phyloP scores from a whole-genome alignment of 177 flowering plant genomes.

The Telopea speciosissima region DNA sequence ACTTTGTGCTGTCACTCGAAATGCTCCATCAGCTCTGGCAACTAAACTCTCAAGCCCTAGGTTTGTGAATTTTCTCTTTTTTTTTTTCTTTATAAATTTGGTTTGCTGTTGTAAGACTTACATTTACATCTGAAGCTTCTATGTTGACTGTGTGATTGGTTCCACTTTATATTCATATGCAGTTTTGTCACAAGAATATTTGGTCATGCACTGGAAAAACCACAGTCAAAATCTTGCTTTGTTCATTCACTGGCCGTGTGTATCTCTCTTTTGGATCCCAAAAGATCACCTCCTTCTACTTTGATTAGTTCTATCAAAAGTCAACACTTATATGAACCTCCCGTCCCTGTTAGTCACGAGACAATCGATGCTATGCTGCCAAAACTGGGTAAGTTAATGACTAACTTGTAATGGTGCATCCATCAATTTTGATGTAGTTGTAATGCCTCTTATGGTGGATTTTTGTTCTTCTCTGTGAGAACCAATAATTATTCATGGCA shows the following conservation, averaged over 20 bases:
- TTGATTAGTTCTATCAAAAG: constrained; percentile 57
- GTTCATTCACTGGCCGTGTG: constrained; percentile 84
- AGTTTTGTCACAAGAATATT: constrained; percentile 83
- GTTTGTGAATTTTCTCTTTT: constrained; percentile 32
- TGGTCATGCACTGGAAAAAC: constrained; percentile 73
- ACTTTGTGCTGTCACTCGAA: constrained; percentile 74
- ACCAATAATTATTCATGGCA: not conserved
- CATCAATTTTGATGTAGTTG: not conserved
- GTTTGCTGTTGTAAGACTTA: not conserved
- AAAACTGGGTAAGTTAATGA: constrained; percentile 62
- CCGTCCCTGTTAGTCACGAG: constrained; percentile 60
- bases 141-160: not conserved
- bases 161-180: constrained; percentile 18
- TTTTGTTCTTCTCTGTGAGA: not conserved
- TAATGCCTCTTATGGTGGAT: not conserved
- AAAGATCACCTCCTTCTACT: constrained; percentile 53
- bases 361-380: constrained; percentile 88
- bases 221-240: constrained; percentile 73
- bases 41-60: constrained; percentile 78
- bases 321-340: constrained; percentile 71
- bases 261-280: constrained; percentile 87
- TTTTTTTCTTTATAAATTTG: too few species aligned
- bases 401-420: not conserved
- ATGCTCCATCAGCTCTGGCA: constrained; percentile 75
- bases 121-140: not conserved